phyloP scores from a whole-genome alignment of 2,329 filamentous ascomycete species.

The Fusarium aywerte region DNA sequence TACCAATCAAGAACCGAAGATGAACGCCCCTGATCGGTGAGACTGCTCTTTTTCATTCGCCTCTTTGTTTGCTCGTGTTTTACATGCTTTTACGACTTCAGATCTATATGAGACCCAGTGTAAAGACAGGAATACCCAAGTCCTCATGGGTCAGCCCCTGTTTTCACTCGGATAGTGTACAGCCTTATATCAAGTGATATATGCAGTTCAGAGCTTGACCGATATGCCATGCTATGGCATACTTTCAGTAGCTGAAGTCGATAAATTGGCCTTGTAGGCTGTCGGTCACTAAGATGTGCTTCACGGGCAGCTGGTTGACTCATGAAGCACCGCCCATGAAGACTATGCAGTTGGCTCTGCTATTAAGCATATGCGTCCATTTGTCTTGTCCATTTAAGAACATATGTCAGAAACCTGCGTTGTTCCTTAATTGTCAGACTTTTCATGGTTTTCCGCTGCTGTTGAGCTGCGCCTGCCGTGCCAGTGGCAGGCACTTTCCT shows the following conservation, averaged over 20 bases:
- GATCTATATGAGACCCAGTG: background rate
- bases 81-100: background rate
- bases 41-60: constrained; percentile 38
- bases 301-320: background rate
- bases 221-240: background rate
- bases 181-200: background rate
- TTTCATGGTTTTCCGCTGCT: background rate
- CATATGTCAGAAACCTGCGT: background rate
- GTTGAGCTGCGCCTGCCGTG: constrained; percentile 3
- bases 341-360: background rate
- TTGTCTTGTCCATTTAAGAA: too few relatives aligned
- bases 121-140: background rate
- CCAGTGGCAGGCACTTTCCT: constrained; percentile 8
- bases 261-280: background rate
- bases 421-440: background rate
- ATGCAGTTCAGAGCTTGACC: background rate
- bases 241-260: background rate
- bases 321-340: background rate
- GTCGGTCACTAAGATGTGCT: background rate
- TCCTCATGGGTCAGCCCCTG: background rate
- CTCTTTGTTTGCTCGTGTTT: background rate
- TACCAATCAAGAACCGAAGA: constrained; percentile 45
- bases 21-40: constrained; percentile 69
- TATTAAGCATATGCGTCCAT: background rate
- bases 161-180: background rate